These are phyloP conservation scores for Cyclospora cayetanensis DNA, from an alignment of 169 alveolate species.

Conservation along the genomic window DNA sequence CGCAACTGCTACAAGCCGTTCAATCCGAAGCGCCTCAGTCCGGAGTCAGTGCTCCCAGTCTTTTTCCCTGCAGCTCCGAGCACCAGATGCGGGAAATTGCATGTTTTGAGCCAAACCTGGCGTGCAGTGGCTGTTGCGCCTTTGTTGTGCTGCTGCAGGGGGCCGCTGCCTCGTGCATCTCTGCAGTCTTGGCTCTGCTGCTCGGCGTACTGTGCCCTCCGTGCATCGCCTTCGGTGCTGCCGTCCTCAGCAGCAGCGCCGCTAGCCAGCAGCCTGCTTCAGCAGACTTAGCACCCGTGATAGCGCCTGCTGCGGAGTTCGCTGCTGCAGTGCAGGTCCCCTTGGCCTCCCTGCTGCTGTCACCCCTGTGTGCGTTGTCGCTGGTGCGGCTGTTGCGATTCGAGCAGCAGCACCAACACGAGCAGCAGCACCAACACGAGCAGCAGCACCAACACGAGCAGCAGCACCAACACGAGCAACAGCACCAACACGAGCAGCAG, in stretches of 20 bases:
- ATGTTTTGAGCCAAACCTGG: too few species aligned
- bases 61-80: too few species aligned
- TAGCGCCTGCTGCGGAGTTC: not conserved
- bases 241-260: not conserved
- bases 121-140: too few species aligned
- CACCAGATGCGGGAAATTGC: too few species aligned
- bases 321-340: conserved; percentile 25
- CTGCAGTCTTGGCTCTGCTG: conserved; percentile 8
- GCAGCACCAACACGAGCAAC: conserved; percentile 35
- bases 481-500: not conserved
- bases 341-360: conserved; percentile 26
- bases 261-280: not conserved
- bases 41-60: not conserved
- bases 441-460: not conserved
- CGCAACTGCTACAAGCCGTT: not conserved
- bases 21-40: not conserved
- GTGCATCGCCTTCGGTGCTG: conserved; percentile 10
- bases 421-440: not conserved
- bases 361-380: not conserved
- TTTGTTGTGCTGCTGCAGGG: not conserved
- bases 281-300: not conserved
- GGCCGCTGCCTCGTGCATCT: not conserved
- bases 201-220: not conserved
- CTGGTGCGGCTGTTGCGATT: conserved; percentile 18
- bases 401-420: conserved; percentile 28